Base-by-base conservation (phyloP, 352 stramenopile genomes). In the Pythium volutum region DNA sequence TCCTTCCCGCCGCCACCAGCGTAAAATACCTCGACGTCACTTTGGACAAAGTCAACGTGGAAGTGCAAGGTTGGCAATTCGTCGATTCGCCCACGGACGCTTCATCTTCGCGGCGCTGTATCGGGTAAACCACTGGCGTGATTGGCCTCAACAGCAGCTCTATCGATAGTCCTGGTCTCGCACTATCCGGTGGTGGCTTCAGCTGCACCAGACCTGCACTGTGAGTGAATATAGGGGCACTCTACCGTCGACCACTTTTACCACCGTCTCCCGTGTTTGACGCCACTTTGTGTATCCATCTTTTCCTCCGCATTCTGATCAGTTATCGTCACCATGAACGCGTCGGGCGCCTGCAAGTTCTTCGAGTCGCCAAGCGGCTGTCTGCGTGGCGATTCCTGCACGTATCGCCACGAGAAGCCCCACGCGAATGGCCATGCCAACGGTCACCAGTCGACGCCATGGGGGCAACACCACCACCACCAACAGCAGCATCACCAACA, bases 321-420 rank as follows among this genome's bases (percentile, higher is more conserved):
- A 36, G 31, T 39, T 26, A 59, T 22, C 20, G 3, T 29, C n/a
- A 23, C 41, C 29, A 69, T 64, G 61, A 61, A 69, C 55, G 26
- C 51, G 5, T 49, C 53, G 14, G 53, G 61, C 15, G 46, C 62
- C 12, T 93, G 84, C 60, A 81, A 81, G 66, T 93, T 89, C 76
- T 93, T 88, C 62, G 70, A 83, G 70, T 86, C 79, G 42, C 69
- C 74, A 10, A 67, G 85, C 41, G 84, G 84, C 57, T 93, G 84
- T 54, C 87, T 84, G 60, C 81, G 83, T 16, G 84, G 84, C 27
- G 59, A 71, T 15, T 81, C 75, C 10, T 93, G 84, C 64, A 74
- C 69, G 46, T 93, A 87, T 57, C 76, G 77, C 36, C 84, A 93
- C 64, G 78, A 80, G 16, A 53, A 51, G 26, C 20, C 9, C 45